Base-by-base conservation (phyloP, 2,329 filamentous ascomycete species). In the Byssothecium circinans region DNA sequence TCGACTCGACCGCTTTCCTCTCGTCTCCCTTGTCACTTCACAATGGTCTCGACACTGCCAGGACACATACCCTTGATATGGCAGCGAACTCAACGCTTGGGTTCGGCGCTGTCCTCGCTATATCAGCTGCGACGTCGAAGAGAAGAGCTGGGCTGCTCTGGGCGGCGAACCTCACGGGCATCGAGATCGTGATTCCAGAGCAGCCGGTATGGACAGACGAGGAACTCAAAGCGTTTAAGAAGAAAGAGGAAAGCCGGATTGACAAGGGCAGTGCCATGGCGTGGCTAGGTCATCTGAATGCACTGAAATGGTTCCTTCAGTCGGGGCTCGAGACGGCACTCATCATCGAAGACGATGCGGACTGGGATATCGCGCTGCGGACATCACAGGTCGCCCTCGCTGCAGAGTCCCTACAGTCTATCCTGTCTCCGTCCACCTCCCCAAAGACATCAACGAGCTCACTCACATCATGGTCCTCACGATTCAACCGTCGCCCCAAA, bases 261-360 rank as follows among this genome's bases (percentile, higher is more conserved):
- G 62, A 54, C n/a, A 62, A 54, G 27, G 72, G 72, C 8, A 70
- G 65, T 33, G 68, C 68, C 1, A 38, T 72, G 48, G 73, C 73
- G 12, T 74, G 72, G 72, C 55, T 74, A 43, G 70, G 70, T 18
- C 73, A 75, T 53, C 54, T 73, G 33, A 64, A 70, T 45, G 68
- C 65, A 2, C 48, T 75, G 37, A 61, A 52, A 47, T 68, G 62
- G 64, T 72, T 74, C 53, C 54, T 73, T 11, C 52, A 54, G 19
- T 64, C 62, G 12, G 18, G 36, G n/a, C 58, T 65, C 18, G 48
- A 60, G 17, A 70, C 70, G 2, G 68, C 65, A 18, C 50, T 73
- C 3, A 67, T 73, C 35, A 44, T 74, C 48, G 71, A 74, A 62
- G 71, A 74, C 49, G 71, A 74, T 46, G 67, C 71, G 5, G 69